phyloP scores from a whole-genome alignment of 2,329 filamentous ascomycete genomes.

The Cephalotrichum gorgonifer region DNA sequence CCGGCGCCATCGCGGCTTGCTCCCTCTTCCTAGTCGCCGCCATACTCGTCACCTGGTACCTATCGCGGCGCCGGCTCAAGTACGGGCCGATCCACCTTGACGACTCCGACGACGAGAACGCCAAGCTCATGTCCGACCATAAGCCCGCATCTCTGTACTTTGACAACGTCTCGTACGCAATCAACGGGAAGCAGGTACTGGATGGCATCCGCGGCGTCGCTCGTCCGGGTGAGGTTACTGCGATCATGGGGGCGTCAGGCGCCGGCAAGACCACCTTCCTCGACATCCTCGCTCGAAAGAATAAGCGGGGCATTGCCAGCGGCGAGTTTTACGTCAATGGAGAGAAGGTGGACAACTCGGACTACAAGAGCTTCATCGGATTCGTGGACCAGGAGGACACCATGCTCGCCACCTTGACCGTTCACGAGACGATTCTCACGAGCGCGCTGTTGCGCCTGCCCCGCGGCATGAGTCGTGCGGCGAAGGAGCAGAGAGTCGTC shows the following conservation, averaged over 20 bases:
- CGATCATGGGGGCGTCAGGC: conserved; percentile 96
- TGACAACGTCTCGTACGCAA: conserved; percentile 72
- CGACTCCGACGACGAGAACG: conserved; percentile 79
- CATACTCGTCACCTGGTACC: conserved; percentile 76
- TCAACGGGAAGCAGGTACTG: conserved; percentile 84
- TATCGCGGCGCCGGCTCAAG: conserved; percentile 62
- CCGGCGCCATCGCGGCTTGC: conserved; percentile 78
- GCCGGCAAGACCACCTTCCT: conserved; percentile 96
- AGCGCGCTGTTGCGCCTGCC: conserved; percentile 89
- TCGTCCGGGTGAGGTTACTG: conserved; percentile 89
- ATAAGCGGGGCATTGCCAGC: conserved; percentile 70
- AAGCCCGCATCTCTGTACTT: conserved; percentile 85
- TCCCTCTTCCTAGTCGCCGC: conserved; percentile 83
- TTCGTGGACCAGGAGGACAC: conserved; percentile 99
- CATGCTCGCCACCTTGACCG: conserved; percentile 88
- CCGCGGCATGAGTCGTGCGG: conserved; percentile 72
- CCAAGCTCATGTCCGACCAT: conserved; percentile 82
- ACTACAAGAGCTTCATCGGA: conserved; percentile 86
- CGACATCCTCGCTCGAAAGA: conserved; percentile 92
- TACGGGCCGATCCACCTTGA: conserved; percentile 73
- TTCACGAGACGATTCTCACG: conserved; percentile 94
- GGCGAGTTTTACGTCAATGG: conserved; percentile 92
- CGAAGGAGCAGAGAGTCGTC: conserved; percentile 84
- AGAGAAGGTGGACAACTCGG: conserved; percentile 71
- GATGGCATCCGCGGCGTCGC: conserved; percentile 72